Conservation (phyloP, 805 yeast species). For the Sugiyamaella floridensis region DNA sequence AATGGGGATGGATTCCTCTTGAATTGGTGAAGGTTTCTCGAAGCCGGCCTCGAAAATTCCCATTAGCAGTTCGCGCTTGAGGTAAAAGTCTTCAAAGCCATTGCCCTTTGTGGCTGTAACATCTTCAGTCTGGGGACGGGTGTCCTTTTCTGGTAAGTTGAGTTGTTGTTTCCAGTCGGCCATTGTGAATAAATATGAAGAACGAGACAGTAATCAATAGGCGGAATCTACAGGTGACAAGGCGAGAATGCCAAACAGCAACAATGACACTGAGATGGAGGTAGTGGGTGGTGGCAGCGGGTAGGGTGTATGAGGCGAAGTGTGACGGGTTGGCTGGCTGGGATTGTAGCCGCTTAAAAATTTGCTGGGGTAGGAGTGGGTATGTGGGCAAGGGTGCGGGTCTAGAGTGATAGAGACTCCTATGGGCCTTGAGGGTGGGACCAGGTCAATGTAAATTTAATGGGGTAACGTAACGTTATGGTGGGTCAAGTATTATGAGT, state of each 20-base stretch:
- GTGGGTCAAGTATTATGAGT: too few species aligned
- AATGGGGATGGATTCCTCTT: conserved; percentile 93
- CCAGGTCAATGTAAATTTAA: too few species aligned
- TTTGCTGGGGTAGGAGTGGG: neutral
- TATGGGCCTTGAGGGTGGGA: too few species aligned
- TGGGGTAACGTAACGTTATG: too few species aligned
- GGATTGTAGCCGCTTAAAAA: neutral
- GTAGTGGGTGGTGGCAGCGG: neutral
- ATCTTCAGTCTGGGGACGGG: conserved; percentile 96
- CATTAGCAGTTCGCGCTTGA: conserved; percentile 91
- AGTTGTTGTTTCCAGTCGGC: conserved; percentile 61
- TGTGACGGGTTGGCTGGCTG: neutral
- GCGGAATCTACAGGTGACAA: too few species aligned
- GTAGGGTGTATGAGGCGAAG: neutral
- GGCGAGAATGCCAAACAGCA: too few species aligned
- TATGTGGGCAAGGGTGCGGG: neutral
- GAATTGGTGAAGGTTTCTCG: conserved; percentile 96
- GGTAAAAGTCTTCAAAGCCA: conserved; percentile 83
- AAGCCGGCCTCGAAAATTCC: conserved; percentile 99
- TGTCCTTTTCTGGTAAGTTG: conserved; percentile 74
- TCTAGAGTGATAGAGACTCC: too few species aligned
- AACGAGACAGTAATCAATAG: neutral
- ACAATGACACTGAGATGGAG: neutral
- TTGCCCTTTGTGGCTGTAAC: conserved; percentile 86
- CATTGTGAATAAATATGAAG: conserved; percentile 1